Evolutionary conservation across 306 rosid species (phyloP).

Genomic region (Neltuma alba): DNA sequence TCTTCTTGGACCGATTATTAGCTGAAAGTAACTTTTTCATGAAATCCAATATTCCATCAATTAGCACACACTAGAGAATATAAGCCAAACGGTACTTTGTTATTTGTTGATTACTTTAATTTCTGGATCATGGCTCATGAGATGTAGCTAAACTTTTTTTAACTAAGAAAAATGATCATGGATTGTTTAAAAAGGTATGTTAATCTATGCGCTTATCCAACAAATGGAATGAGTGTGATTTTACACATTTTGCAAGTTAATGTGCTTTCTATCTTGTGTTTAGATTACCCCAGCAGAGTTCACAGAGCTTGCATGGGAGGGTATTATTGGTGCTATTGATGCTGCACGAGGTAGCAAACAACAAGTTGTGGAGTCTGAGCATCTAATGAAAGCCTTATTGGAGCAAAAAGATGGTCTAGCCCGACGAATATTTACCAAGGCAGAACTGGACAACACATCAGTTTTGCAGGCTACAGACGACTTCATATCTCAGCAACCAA

Average conservation of each 20-base stretch:
- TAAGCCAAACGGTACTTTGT: not conserved
- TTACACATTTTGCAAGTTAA: not conserved
- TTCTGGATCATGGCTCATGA: not conserved
- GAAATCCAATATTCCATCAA: not conserved
- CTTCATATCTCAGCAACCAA: conserved; percentile 84
- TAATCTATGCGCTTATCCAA: not conserved
- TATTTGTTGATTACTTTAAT: not conserved
- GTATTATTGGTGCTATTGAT: conserved; percentile 76
- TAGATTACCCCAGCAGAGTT: conserved; percentile 75
- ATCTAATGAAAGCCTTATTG: conserved; percentile 93
- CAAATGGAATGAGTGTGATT: not conserved
- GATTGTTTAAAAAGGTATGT: not conserved
- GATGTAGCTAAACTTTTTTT: not conserved
- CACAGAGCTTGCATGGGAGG: conserved; percentile 99
- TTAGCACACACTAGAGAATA: not conserved
- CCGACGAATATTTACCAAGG: conserved; percentile 85
- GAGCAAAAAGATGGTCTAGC: conserved; percentile 97
- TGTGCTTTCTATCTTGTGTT: conserved; percentile 22
- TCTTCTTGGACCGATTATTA: not conserved
- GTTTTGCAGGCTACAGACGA: conserved; percentile 88
- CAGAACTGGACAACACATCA: conserved; percentile 85
- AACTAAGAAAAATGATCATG: not conserved
- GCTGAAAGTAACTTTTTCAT: not conserved
- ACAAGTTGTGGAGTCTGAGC: conserved; percentile 93
- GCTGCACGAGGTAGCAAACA: conserved; percentile 81